Conservation (phyloP, 768 basidiomycete species). For the Amanita pseudoporphyria region DNA sequence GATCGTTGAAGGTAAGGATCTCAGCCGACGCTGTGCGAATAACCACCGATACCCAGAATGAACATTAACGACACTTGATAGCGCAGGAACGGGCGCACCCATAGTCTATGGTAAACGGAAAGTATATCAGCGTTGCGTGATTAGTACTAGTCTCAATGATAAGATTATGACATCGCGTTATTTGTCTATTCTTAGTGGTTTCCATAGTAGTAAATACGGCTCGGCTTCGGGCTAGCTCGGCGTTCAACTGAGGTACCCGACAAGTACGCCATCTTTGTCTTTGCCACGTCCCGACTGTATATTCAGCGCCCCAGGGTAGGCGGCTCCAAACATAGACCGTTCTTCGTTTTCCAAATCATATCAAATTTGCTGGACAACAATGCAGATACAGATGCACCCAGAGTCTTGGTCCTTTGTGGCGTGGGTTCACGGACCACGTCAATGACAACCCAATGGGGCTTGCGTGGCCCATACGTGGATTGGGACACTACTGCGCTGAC, state of each 20-base stretch:
- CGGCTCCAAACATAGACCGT: neutral
- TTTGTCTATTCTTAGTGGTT: neutral
- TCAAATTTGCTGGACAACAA: neutral
- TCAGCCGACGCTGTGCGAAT: slow-evolving; percentile 44
- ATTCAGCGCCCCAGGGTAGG: neutral
- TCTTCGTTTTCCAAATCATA: neutral
- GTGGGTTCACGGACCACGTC: slow-evolving; percentile 3
- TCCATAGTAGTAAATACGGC: neutral
- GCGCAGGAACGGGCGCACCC: slow-evolving; percentile 4
- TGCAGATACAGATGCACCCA: neutral
- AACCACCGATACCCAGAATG: neutral
- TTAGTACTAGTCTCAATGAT: neutral
- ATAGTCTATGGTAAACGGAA: neutral
- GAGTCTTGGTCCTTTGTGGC: no score
- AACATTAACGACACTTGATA: neutral
- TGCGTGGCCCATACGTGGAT: no score
- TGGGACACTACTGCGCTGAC: no score
- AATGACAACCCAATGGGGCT: slow-evolving; percentile 2
- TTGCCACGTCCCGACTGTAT: neutral
- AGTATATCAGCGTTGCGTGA: neutral
- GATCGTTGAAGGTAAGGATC: slow-evolving; percentile 42
- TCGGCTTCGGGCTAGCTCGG: neutral
- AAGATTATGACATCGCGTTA: neutral
- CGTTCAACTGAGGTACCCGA: slow-evolving; percentile 2
- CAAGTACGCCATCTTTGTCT: neutral